A percentile compares a stretch with the other conserved stretches of the same genome.
Conservation (phyloP, 805 yeast genomes). For the Diddensiella santjacobensis region DNA sequence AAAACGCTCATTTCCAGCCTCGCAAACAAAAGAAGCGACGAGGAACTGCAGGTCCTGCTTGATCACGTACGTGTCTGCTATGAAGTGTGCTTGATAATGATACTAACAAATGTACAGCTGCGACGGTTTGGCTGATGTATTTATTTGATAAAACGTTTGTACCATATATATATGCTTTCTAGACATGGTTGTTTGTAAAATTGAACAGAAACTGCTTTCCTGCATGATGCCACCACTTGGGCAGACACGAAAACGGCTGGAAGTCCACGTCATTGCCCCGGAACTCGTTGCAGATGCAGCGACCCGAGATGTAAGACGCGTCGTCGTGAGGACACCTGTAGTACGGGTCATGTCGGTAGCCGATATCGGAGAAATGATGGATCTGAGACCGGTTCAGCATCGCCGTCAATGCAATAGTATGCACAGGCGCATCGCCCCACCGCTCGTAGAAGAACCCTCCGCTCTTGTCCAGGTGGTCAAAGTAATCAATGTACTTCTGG, state of each 20-base stretch:
- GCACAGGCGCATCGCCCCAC: conserved; percentile 97
- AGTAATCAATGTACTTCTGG: conserved; percentile 62
- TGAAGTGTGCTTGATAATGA: background rate
- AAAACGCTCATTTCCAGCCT: conserved; percentile 89
- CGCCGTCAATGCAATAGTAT: conserved; percentile 63
- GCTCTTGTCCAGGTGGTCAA: conserved; percentile 60
- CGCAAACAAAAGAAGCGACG: conserved; percentile 73
- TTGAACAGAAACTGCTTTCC: conserved; percentile 32
- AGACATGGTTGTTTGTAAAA: conserved; percentile 18
- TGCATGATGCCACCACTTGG: conserved; percentile 36
- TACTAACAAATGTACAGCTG: conserved; percentile 20
- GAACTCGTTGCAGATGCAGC: conserved; percentile 35
- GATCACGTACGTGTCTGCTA: conserved; percentile 63
- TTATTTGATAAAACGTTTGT: conserved; percentile 1
- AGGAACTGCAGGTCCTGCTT: conserved; percentile 79
- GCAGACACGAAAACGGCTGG: conserved; percentile 34
- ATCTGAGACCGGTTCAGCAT: conserved; percentile 57
- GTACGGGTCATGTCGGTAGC: conserved; percentile 71
- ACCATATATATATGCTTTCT: conserved; percentile 1
- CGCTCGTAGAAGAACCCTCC: conserved; percentile 89
- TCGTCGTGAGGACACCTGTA: conserved; percentile 38
- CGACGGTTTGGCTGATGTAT: conserved; percentile 25
- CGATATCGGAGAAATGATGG: conserved; percentile 77
- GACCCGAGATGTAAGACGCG: conserved; percentile 30
- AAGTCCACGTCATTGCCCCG: conserved; percentile 34